These are phyloP conservation scores for Ascomycota sp. DNA, from an alignment of 2,329 filamentous ascomycete genomes.

Conservation along the genomic window DNA sequence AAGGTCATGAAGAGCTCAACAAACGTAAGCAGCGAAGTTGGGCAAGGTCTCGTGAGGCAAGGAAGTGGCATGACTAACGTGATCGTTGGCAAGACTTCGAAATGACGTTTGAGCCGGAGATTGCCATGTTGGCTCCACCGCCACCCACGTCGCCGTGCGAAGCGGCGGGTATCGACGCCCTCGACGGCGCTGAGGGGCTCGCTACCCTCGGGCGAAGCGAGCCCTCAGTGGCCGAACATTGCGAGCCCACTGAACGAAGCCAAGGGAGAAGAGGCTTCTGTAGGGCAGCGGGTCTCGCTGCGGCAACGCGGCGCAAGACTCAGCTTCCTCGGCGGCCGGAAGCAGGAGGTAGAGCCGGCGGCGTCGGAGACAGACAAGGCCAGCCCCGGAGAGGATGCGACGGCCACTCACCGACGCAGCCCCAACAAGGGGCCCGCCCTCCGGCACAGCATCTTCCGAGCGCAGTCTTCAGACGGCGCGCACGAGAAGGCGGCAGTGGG, in stretches of 20 bases:
- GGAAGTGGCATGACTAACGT: too few species aligned
- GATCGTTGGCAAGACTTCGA: conserved; percentile 31
- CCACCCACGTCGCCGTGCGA: conserved; percentile 17
- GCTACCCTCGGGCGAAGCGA: conserved; percentile 21
- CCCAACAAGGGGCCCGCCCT: conserved; percentile 10
- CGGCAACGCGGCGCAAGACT: conserved; percentile 32
- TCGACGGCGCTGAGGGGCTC: conserved; percentile 28
- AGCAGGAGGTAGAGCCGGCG: conserved; percentile 19
- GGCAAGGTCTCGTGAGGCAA: background rate
- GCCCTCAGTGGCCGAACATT: conserved; percentile 12
- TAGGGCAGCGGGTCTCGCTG: conserved; percentile 28
- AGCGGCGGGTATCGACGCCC: conserved; percentile 17
- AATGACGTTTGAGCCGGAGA: conserved; percentile 42
- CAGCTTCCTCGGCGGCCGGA: conserved; percentile 35
- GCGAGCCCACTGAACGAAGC: conserved; percentile 14
- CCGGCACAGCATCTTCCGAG: conserved; percentile 24
- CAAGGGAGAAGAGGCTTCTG: conserved; percentile 26
- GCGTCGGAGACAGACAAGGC: conserved; percentile 9
- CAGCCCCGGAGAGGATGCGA: conserved; percentile 12
- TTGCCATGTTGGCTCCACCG: conserved; percentile 37
- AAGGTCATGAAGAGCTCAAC: conserved; percentile 37
- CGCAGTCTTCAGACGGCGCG: conserved; percentile 12
- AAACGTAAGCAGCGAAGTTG: conserved; percentile 31
- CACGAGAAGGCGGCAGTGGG: conserved; percentile 4
- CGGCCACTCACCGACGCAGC: conserved; percentile 11